Evolutionary conservation across 2,329 filamentous ascomycete genomes (phyloP).

Genomic region (Pseudogymnoascus sp.): DNA sequence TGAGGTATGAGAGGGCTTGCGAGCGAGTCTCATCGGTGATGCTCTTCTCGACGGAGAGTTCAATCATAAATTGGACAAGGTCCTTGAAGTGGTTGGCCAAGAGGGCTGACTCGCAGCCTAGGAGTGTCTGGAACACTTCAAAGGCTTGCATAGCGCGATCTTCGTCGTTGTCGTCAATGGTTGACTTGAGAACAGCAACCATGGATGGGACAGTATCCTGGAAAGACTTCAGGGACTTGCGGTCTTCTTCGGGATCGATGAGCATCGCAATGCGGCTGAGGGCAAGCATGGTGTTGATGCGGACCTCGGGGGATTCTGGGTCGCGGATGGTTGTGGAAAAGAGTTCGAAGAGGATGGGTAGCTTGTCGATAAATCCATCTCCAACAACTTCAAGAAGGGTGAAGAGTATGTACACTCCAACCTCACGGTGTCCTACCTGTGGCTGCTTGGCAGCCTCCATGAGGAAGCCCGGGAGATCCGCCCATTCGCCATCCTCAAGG

Average conservation of each 20-base stretch:
- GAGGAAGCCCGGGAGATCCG: slow-evolving; percentile 69
- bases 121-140: slow-evolving; percentile 92
- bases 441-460: slow-evolving; percentile 69
- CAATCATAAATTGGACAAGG: slow-evolving; percentile 87
- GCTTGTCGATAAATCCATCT: slow-evolving; percentile 73
- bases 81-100: slow-evolving; percentile 81
- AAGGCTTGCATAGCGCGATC: slow-evolving; percentile 85
- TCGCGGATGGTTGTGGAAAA: slow-evolving; percentile 86
- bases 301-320: slow-evolving; percentile 81
- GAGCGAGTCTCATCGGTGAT: slow-evolving; percentile 78
- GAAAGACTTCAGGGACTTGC: slow-evolving; percentile 62
- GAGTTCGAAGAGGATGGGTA: slow-evolving; percentile 68
- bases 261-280: slow-evolving; percentile 82
- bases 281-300: slow-evolving; percentile 88
- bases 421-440: slow-evolving; percentile 72
- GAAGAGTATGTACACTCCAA: slow-evolving; percentile 87
- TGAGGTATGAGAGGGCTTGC: slow-evolving; percentile 87
- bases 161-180: slow-evolving; percentile 72
- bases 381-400: slow-evolving; percentile 84
- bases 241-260: slow-evolving; percentile 79
- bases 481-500: slow-evolving; percentile 79
- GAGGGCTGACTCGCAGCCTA: slow-evolving; percentile 80
- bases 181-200: slow-evolving; percentile 80
- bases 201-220: slow-evolving; percentile 76
- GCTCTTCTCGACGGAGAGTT: slow-evolving; percentile 67